Conservation (phyloP, 2,329 filamentous ascomycete genomes). For the Westerdykella sp. region DNA sequence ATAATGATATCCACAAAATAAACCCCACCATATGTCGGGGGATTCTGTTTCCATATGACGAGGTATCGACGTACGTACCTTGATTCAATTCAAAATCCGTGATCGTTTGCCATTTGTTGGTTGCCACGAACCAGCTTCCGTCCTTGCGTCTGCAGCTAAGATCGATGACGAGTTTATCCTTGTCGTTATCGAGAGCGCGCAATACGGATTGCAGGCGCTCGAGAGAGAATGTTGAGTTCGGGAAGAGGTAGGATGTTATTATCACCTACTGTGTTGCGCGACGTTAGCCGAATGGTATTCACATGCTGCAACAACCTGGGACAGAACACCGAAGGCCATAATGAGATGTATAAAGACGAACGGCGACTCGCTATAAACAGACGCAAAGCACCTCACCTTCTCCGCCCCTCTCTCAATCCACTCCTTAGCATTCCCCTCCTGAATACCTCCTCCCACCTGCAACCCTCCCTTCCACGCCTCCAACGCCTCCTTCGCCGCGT, state of each 20-base stretch:
- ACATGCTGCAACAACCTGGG: neutral
- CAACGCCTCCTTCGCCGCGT: slow-evolving; percentile 71
- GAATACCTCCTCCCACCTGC: slow-evolving; percentile 93
- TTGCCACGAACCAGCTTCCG: slow-evolving; percentile 88
- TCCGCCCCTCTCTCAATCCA: slow-evolving; percentile 88
- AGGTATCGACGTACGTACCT: slow-evolving; percentile 48
- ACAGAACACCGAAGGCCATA: no score
- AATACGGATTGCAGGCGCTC: slow-evolving; percentile 69
- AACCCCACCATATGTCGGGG: neutral
- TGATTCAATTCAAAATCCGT: slow-evolving; percentile 91
- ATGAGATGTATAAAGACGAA: no score
- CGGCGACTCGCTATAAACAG: neutral
- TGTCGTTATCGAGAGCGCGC: slow-evolving; percentile 64
- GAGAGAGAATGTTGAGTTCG: slow-evolving; percentile 70
- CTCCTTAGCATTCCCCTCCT: slow-evolving; percentile 69
- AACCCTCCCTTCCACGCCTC: slow-evolving; percentile 70
- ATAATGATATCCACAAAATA: neutral
- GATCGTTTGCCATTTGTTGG: slow-evolving; percentile 98
- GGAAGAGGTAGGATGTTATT: slow-evolving; percentile 93
- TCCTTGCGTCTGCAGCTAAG: slow-evolving; percentile 78
- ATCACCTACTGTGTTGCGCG: slow-evolving; percentile 65
- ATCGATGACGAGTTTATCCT: slow-evolving; percentile 81
- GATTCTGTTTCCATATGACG: neutral
- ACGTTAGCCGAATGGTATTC: neutral
- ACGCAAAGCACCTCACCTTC: slow-evolving; percentile 56